phyloP scores from a whole-genome alignment of 2,329 filamentous ascomycete species.

The Aspergillus puulaauensis region DNA sequence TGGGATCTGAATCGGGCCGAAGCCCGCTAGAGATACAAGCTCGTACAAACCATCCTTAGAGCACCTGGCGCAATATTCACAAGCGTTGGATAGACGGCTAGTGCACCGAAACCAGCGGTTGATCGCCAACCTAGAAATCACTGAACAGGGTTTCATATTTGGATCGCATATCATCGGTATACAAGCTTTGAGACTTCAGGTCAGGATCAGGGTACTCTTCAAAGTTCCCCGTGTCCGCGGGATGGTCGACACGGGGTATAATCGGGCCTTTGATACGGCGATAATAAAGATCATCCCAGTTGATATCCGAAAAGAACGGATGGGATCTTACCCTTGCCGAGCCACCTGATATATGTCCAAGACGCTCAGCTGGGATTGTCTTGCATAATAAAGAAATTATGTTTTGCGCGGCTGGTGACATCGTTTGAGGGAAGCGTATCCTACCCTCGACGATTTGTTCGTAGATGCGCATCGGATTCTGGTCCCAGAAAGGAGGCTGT shows the following conservation, averaged over 20 bases:
- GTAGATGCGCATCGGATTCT: slow-evolving; percentile 68
- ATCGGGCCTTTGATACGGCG: slow-evolving; percentile 62
- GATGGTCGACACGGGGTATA: slow-evolving; percentile 58
- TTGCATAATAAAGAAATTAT: slow-evolving; percentile 63
- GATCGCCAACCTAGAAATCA: slow-evolving; percentile 52
- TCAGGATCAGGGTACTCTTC: slow-evolving; percentile 63
- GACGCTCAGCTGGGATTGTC: slow-evolving; percentile 61
- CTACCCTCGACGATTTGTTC: slow-evolving; percentile 66
- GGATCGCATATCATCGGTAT: slow-evolving; percentile 60
- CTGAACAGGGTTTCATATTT: slow-evolving; percentile 61
- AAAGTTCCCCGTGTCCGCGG: slow-evolving; percentile 64
- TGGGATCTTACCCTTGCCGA: slow-evolving; percentile 60
- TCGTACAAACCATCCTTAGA: not conserved
- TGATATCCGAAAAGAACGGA: slow-evolving; percentile 60
- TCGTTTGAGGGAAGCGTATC: slow-evolving; percentile 60
- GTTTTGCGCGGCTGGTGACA: slow-evolving; percentile 59
- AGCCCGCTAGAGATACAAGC: not conserved
- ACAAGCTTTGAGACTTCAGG: slow-evolving; percentile 49
- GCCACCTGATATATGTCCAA: slow-evolving; percentile 63
- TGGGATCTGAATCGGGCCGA: not conserved
- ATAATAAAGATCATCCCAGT: slow-evolving; percentile 64
- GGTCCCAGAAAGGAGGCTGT: slow-evolving; percentile 68
- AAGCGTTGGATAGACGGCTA: not conserved
- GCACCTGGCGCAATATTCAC: not conserved
- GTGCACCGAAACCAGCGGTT: not conserved